Base-by-base conservation (phyloP, 2,329 filamentous ascomycete species). In the Colletotrichum destructivum region DNA sequence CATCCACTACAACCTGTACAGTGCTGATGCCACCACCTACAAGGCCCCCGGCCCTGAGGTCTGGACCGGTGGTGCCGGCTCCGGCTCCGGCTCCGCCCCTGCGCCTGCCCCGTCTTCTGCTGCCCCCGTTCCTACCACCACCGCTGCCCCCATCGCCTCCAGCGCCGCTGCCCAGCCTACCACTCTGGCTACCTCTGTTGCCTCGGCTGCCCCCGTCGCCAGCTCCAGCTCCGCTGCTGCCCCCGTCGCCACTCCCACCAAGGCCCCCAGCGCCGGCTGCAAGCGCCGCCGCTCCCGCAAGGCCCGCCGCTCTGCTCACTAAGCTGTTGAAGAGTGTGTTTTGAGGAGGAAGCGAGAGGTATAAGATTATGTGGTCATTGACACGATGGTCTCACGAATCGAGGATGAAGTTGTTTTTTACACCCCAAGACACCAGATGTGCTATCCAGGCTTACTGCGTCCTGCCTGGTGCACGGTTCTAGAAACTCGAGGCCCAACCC, bases 1-100 rank as follows among this genome's bases (percentile, higher is more conserved):
- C 71, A 89, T 92, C 77, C 75, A 84, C 72, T 81, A 90, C 84
- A 88, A 88, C 84, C 85, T 92, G 80, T 91, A 91, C 85, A 71
- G 62, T 62, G 63, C 64, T 49, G 65, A 69, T 40, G 66, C 68
- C 74, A 73, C 74, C 54, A 76, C 59, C 75, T 82, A 83, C 77
- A 18, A 72, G 31, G 81, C 82, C 64, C 80, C 81, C 69, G 81
- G 81, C 60, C 81, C 80, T 26, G 75, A 74, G 21, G 76, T 83
- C 75, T 82, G 79, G 75, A 71, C 74, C n/a, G 78, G 62, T 60
- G 74, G 74, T 69, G 64, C 64, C 56, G 70, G 63, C 75, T 54
- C 46, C 47, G 59, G 65, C 75, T 16, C 71, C 62, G 23, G 21
- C 65, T 57, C 68, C n/a, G 52, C 57, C 56, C 42, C 62, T 15